A percentile compares a stretch with the other conserved stretches of the same genome.
Evolutionary conservation across 129 eudicot species (phyloP).

Genomic region (Smallanthus sonchifolius): DNA sequence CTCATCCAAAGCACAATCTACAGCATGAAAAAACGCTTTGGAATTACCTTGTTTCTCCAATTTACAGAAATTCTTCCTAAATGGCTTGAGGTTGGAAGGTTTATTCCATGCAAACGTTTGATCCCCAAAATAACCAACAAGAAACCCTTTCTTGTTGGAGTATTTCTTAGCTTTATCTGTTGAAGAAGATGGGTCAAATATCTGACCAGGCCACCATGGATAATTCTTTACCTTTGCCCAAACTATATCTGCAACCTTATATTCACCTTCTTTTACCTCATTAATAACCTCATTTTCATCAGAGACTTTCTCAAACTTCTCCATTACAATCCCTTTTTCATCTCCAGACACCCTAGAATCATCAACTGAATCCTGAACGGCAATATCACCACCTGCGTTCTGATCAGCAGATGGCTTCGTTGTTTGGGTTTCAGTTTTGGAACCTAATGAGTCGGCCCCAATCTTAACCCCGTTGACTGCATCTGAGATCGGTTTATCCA

Average conservation of each 20-base stretch:
- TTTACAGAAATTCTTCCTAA: conserved; percentile 45
- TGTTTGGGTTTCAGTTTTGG: conserved; percentile 7
- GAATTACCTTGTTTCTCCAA: conserved; percentile 60
- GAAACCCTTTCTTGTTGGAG: conserved; percentile 39
- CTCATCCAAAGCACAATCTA: conserved; percentile 66
- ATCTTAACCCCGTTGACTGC: neutral
- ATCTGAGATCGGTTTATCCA: too few species aligned
- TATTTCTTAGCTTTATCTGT: conserved; percentile 56
- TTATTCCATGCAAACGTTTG: conserved; percentile 76
- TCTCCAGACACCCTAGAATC: conserved; percentile 20
- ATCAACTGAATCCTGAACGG: neutral
- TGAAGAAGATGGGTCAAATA: conserved; percentile 64
- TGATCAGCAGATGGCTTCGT: neutral
- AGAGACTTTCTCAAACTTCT: conserved; percentile 7
- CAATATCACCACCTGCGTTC: neutral
- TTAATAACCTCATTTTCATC: conserved; percentile 18
- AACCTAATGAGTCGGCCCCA: neutral
- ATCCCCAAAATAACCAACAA: conserved; percentile 75
- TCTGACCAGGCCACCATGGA: conserved; percentile 98
- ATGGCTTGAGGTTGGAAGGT: conserved; percentile 53
- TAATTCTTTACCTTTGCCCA: conserved; percentile 88
- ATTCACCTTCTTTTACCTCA: conserved; percentile 54
- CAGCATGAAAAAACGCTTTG: conserved; percentile 53
- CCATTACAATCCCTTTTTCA: neutral
- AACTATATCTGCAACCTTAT: conserved; percentile 53